Base-by-base conservation (phyloP, 225 moss, liverwort and hornwort species). In the Marchantia paleacea region DNA sequence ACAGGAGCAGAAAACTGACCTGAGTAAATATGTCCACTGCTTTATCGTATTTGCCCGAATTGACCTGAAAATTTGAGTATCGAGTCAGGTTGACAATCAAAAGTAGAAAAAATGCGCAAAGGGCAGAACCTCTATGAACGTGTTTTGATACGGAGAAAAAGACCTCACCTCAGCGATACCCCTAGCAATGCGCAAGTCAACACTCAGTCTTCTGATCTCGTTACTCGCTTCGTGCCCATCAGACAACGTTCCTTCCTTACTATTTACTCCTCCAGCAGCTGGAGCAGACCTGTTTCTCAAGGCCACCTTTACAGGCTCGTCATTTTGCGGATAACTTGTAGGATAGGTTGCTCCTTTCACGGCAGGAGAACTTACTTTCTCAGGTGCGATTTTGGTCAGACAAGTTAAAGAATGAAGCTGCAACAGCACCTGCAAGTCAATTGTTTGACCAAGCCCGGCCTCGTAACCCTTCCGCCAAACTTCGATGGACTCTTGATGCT, bases 381-480 rank as follows among this genome's bases (percentile, higher is more conserved):
- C 30, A 53, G 72, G 14, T 55, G 10, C 25, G 16, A 24, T 5
- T 14, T 0, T 55, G 24, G 18, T 75, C 75, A 87, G 80, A 78
- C 79, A 84, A 50, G 90, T 90, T 84, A 94, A 81, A 24, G 85
- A 84, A 50, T 92, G 89, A 66, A 94, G 90, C 85, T 91, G 92
- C 83, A 94, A 86, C 61, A 94, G 84, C 57, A 88, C 81, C 18
- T 91, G 88, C 84, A 94, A 85, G 86, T 94, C 91, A 58, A 87
- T 89, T 47, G 91, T 87, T 79, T 92, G 88, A 83, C 89, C 84
- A 72, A 90, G 83, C 57, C 91, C 92, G 25, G 90, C 86, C 76
- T 94, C 90, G 85, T 89, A 91, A 10, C 94, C 94, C 63, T 70
- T 81, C 39, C 84, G 88, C 94, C 94, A 94, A 74, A 92, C 89